phyloP scores from a whole-genome alignment of 2,329 filamentous ascomycete genomes.

The Gnomoniopsis smithogilvyi region DNA sequence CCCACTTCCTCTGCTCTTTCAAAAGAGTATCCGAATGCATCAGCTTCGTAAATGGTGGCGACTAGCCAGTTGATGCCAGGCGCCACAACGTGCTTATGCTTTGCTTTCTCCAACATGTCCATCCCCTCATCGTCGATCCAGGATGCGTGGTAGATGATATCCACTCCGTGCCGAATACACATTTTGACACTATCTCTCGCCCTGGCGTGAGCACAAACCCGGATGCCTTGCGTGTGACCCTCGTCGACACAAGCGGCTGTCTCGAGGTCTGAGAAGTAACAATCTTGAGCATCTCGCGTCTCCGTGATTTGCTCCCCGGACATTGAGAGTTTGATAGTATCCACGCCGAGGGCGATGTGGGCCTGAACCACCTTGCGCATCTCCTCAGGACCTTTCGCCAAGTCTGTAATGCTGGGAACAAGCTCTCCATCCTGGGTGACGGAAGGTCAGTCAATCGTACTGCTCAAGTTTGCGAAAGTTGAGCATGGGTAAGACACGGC shows the following conservation, averaged over 20 bases:
- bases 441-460: slow-evolving; percentile 29
- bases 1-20: slow-evolving; percentile 41
- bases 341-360: slow-evolving; percentile 35
- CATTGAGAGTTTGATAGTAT: slow-evolving; percentile 43
- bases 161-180: slow-evolving; percentile 40
- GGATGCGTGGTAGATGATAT: slow-evolving; percentile 45
- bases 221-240: slow-evolving; percentile 35
- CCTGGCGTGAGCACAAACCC: slow-evolving; percentile 42
- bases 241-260: slow-evolving; percentile 46
- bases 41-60: slow-evolving; percentile 27
- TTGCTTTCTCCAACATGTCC: slow-evolving; percentile 36
- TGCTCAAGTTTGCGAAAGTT: neutral
- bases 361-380: slow-evolving; percentile 37
- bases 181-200: slow-evolving; percentile 41
- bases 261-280: slow-evolving; percentile 43
- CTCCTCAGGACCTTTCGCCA: slow-evolving; percentile 34
- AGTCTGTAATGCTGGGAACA: slow-evolving; percentile 31
- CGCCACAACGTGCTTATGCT: slow-evolving; percentile 36
- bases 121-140: slow-evolving; percentile 41
- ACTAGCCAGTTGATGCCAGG: slow-evolving; percentile 42
- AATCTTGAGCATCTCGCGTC: slow-evolving; percentile 35
- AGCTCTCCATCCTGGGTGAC: slow-evolving; percentile 38
- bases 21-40: slow-evolving; percentile 37
- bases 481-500: no score
- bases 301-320: slow-evolving; percentile 28